These are phyloP conservation scores for Metschnikowia matae DNA, from an alignment of 805 yeast genomes.

Conservation along the genomic window DNA sequence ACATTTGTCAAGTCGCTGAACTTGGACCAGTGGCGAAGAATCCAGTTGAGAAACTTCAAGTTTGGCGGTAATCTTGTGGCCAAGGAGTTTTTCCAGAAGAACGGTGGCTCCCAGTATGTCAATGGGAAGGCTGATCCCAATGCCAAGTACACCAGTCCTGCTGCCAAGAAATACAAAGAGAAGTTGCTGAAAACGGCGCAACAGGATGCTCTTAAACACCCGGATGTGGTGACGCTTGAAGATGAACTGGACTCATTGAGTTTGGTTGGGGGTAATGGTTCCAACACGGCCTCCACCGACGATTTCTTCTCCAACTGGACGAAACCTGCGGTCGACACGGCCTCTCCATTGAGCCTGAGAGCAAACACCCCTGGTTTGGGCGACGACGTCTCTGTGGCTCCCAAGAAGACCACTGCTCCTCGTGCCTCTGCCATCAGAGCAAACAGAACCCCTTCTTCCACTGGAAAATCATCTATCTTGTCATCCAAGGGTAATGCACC, in stretches of 20 bases:
- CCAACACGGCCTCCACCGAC: constrained; percentile 51
- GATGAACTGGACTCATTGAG: constrained; percentile 68
- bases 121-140: constrained; percentile 54
- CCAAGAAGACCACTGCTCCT: constrained; percentile 14
- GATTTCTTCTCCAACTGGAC: constrained; percentile 93
- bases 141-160: constrained; percentile 73
- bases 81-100: constrained; percentile 73
- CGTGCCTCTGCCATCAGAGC: constrained; percentile 27
- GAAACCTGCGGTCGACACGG: constrained; percentile 59
- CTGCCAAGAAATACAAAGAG: constrained; percentile 77
- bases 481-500: constrained; percentile 52
- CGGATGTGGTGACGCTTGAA: constrained; percentile 74
- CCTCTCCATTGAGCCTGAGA: constrained; percentile 48
- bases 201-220: constrained; percentile 64
- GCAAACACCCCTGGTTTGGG: constrained; percentile 41
- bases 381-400: constrained; percentile 26
- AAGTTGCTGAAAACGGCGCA: constrained; percentile 68
- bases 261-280: constrained; percentile 30
- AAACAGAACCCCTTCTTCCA: constrained; percentile 25
- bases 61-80: constrained; percentile 91
- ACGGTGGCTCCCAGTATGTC: constrained; percentile 77
- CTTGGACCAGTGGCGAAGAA: constrained; percentile 91
- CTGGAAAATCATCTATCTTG: constrained; percentile 30
- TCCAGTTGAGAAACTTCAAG: constrained; percentile 86
- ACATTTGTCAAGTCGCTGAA: constrained; percentile 90